A percentile compares a stretch with the other conserved stretches of the same genome.
phyloP scores from a whole-genome alignment of 306 rosid genomes.

The Lagenaria siceraria region DNA sequence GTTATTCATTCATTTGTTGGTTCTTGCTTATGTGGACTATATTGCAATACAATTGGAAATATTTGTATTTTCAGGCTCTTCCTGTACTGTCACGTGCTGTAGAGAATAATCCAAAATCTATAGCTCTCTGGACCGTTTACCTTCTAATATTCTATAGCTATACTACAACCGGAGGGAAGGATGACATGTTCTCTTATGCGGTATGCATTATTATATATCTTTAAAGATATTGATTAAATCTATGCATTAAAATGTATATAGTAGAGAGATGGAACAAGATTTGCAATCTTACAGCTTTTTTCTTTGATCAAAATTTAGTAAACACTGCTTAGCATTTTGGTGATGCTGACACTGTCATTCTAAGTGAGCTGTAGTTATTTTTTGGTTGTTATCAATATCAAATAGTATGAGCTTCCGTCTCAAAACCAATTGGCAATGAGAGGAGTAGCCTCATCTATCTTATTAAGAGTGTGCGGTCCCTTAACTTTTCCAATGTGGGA shows the following conservation, averaged over 20 bases:
- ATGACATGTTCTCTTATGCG: slow-evolving; percentile 87
- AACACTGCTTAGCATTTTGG: background rate
- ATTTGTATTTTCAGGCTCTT: slow-evolving; percentile 61
- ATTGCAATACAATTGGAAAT: background rate
- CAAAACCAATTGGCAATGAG: no score
- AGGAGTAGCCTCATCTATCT: no score
- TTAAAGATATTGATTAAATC: background rate
- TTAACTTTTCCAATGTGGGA: no score
- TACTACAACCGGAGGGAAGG: slow-evolving; percentile 48
- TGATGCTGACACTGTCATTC: background rate
- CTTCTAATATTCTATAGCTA: slow-evolving; percentile 64
- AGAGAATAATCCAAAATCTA: slow-evolving; percentile 60
- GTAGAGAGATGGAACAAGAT: background rate
- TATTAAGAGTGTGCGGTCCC: no score
- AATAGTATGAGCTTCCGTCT: no score
- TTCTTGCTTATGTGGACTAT: background rate
- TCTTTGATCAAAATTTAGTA: background rate
- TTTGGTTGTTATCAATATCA: background rate
- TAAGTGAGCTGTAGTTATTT: background rate
- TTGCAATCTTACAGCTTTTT: background rate
- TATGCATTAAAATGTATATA: background rate
- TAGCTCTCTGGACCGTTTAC: slow-evolving; percentile 61
- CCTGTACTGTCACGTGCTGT: slow-evolving; percentile 61
- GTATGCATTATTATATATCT: slow-evolving; percentile 31
- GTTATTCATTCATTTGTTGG: background rate